Base-by-base conservation (phyloP, 495 filamentous ascomycete species). In the Penicillium dipodomyicola region DNA sequence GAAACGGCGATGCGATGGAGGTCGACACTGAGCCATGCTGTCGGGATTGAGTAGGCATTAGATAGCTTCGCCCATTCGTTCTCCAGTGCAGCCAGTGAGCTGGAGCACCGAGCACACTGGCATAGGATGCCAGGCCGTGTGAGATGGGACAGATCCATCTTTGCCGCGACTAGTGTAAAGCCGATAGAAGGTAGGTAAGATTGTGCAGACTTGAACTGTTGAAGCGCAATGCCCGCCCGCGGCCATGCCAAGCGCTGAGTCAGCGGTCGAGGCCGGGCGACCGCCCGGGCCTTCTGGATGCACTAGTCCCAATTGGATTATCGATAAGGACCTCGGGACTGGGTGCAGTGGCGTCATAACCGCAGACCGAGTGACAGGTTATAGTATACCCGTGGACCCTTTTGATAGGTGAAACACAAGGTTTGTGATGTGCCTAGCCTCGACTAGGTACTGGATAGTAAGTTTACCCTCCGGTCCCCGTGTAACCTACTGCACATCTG, bases 61-160 rank as follows among this genome's bases (percentile, higher is more conserved):
- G 76, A 77, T 8, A 79, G 58, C 43, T 69, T 74, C 10, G 71
- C 73, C 76, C 76, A 79, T 57, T 79, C 76, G 49, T 79, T 79
- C 65, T 79, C 76, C 40, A 77, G 65, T 14, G 68, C 76, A 1
- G 76, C 76, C 52, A 79, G 65, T 20, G 76, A 77, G 58, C 76
- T 79, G 23, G 74, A 77, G 57, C 76, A 79, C 39, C 73, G 67
- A 22, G 65, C 64, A 56, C 76, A 79, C 59, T 76, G 73, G 49
- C 70, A 72, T 11, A 77, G 51, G 5, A 79, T 72, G 25, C 73
- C 72, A 5, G 76, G 74, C 20, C 75, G 67, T 19, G 71, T 74
- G 4, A 77, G 66, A 52, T 59, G 63, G 39, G 69, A 64, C 12
- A 79, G 60, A 60, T 73, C 73, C 75, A 77, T 77, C 30, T n/a